phyloP scores from a whole-genome alignment of 345 rosid species.

The Schrenkiella parvula region DNA sequence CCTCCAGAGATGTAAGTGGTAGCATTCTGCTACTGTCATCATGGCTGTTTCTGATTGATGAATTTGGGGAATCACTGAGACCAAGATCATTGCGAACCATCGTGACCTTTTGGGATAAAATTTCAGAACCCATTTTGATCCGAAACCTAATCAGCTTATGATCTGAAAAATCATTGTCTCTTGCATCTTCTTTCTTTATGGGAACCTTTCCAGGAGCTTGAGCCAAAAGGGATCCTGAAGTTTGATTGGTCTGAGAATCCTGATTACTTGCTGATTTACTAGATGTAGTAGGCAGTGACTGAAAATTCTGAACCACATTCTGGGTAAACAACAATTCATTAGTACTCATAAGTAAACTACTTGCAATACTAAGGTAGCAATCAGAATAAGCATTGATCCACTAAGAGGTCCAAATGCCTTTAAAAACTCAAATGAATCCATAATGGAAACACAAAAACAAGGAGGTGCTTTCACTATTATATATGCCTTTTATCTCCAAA shows the following conservation, averaged over 20 bases:
- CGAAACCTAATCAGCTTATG: slow-evolving; percentile 50
- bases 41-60: slow-evolving; percentile 43
- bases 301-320: slow-evolving; percentile 43
- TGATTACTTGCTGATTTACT: slow-evolving; percentile 14
- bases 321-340: slow-evolving; percentile 27
- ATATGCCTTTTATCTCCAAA: not conserved
- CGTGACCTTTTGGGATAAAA: slow-evolving; percentile 37
- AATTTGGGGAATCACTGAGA: slow-evolving; percentile 54
- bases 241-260: slow-evolving; percentile 34
- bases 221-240: slow-evolving; percentile 26
- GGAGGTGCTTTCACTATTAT: not conserved
- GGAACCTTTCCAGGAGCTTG: slow-evolving; percentile 30
- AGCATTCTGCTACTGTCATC: slow-evolving; percentile 41
- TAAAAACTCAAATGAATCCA: not conserved
- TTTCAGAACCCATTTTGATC: slow-evolving; percentile 56
- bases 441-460: not conserved
- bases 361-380: not conserved
- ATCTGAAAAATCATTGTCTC: slow-evolving; percentile 26
- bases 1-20: slow-evolving; percentile 17
- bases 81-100: slow-evolving; percentile 48
- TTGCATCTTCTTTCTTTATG: slow-evolving; percentile 33
- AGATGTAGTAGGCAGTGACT: slow-evolving; percentile 32
- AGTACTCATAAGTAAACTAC: not conserved
- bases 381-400: not conserved
- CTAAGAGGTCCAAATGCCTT: not conserved